Percentiles rank a stretch among this genome's conserved stretches.
Conservation (phyloP, 371 early-diverging fungal species). For the Mortierella polycephala region DNA sequence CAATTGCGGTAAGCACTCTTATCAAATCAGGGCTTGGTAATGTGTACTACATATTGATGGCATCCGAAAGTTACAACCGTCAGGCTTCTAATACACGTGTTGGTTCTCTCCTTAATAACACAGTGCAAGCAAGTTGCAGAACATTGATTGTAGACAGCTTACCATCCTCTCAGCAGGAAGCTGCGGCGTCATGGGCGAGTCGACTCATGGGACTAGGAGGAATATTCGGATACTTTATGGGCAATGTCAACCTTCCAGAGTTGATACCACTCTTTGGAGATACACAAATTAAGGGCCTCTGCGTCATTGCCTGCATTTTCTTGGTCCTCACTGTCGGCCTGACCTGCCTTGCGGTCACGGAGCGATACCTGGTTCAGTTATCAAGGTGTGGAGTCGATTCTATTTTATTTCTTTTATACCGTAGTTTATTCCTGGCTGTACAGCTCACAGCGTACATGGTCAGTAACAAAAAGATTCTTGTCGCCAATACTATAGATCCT, state of each 20-base stretch:
- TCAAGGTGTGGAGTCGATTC: slow-evolving; percentile 18
- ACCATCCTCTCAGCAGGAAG: slow-evolving; percentile 83
- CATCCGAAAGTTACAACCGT: too few relatives aligned
- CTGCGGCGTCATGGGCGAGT: slow-evolving; percentile 93
- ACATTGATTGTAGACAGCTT: slow-evolving; percentile 90
- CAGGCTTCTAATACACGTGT: too few relatives aligned
- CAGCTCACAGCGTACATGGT: too few relatives aligned
- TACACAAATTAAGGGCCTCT: slow-evolving; percentile 86
- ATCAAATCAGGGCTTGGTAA: background rate
- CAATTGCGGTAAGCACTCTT: slow-evolving; percentile 73
- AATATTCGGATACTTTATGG: slow-evolving; percentile 89
- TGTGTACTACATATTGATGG: background rate
- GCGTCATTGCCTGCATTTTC: slow-evolving; percentile 74
- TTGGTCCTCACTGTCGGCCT: slow-evolving; percentile 70
- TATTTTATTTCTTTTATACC: background rate
- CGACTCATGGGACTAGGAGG: slow-evolving; percentile 91
- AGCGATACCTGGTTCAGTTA: slow-evolving; percentile 56
- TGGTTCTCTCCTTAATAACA: background rate
- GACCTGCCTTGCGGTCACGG: slow-evolving; percentile 76
- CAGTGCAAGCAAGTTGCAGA: slow-evolving; percentile 86
- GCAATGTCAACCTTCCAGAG: slow-evolving; percentile 80
- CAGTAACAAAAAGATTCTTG: background rate
- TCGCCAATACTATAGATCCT: slow-evolving; percentile 8
- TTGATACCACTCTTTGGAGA: slow-evolving; percentile 81
- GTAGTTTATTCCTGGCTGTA: background rate